phyloP scores from a whole-genome alignment of 129 eudicot species.

The Glebionis coronaria region DNA sequence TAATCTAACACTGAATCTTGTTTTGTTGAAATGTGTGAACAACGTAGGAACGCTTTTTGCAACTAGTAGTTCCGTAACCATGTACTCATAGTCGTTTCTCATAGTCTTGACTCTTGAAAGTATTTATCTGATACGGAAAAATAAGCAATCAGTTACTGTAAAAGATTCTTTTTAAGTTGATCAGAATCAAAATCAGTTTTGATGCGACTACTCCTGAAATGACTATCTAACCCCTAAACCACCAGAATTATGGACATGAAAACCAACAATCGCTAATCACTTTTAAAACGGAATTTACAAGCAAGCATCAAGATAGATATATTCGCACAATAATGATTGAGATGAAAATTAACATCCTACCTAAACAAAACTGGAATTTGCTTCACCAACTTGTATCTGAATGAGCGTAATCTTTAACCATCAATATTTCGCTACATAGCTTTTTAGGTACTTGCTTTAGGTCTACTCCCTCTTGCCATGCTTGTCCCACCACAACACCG shows the following conservation, averaged over 20 bases:
- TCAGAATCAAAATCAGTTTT: too few relatives aligned
- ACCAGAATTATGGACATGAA: too few relatives aligned
- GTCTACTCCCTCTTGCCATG: constrained; percentile 81
- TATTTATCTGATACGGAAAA: too few relatives aligned
- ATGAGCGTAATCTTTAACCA: constrained; percentile 56
- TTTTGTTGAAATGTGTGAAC: not conserved
- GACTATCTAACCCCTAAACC: too few relatives aligned
- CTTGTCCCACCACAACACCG: constrained; percentile 76
- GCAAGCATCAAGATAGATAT: not conserved
- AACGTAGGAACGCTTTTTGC: not conserved
- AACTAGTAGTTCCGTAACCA: too few relatives aligned
- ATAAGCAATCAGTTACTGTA: too few relatives aligned
- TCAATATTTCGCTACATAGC: constrained; percentile 67
- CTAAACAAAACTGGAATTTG: not conserved
- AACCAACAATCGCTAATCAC: not conserved
- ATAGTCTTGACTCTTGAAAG: too few relatives aligned
- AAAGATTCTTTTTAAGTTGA: too few relatives aligned
- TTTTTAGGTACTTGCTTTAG: constrained; percentile 68
- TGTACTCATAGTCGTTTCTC: too few relatives aligned
- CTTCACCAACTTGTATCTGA: constrained; percentile 30
- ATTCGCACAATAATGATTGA: not conserved
- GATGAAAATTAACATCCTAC: constrained; percentile 13
- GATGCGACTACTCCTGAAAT: too few relatives aligned
- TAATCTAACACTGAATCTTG: not conserved
- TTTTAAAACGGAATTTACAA: not conserved